These are phyloP conservation scores for Sarocladium kiliense DNA, from an alignment of 2,329 filamentous ascomycete genomes.

Conservation along the genomic window DNA sequence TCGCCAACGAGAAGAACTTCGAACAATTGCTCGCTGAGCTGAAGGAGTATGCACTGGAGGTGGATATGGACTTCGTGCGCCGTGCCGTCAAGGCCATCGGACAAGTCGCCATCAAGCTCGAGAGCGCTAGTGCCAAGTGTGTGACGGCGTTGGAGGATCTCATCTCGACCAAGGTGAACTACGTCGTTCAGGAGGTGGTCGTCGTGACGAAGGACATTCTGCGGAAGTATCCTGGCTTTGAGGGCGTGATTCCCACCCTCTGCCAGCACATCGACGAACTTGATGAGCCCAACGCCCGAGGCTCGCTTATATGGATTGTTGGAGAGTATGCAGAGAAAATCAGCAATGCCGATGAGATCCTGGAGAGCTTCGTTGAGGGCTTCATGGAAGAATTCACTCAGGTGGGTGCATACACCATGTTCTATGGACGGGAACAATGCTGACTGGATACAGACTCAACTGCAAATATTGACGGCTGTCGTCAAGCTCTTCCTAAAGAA, in stretches of 20 bases:
- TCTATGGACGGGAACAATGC: background rate
- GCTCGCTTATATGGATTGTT: slow-evolving; percentile 95
- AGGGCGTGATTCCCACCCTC: slow-evolving; percentile 93
- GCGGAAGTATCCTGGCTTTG: slow-evolving; percentile 94
- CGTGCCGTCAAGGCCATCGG: slow-evolving; percentile 94
- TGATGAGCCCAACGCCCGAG: slow-evolving; percentile 87
- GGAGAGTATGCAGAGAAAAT: slow-evolving; percentile 99
- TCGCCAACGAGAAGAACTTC: slow-evolving; percentile 94
- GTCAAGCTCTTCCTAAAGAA: slow-evolving; percentile 98
- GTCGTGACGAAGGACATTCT: slow-evolving; percentile 99
- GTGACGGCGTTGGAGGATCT: slow-evolving; percentile 90
- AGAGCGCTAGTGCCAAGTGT: slow-evolving; percentile 89
- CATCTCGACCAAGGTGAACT: slow-evolving; percentile 97
- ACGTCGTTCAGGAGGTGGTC: slow-evolving; percentile 95
- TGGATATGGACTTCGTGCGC: slow-evolving; percentile 98
- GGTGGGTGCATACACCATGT: slow-evolving; percentile 40
- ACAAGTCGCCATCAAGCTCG: slow-evolving; percentile 98
- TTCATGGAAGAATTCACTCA: slow-evolving; percentile 97
- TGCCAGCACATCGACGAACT: slow-evolving; percentile 96
- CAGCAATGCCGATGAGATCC: slow-evolving; percentile 92
- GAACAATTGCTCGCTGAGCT: slow-evolving; percentile 91
- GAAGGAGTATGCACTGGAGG: slow-evolving; percentile 96
- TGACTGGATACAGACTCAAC: slow-evolving; percentile 63
- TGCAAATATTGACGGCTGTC: slow-evolving; percentile 94
- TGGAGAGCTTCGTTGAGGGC: slow-evolving; percentile 84